Base-by-base conservation (phyloP, 2,329 filamentous ascomycete species). In the Rhinocladiella similis region DNA sequence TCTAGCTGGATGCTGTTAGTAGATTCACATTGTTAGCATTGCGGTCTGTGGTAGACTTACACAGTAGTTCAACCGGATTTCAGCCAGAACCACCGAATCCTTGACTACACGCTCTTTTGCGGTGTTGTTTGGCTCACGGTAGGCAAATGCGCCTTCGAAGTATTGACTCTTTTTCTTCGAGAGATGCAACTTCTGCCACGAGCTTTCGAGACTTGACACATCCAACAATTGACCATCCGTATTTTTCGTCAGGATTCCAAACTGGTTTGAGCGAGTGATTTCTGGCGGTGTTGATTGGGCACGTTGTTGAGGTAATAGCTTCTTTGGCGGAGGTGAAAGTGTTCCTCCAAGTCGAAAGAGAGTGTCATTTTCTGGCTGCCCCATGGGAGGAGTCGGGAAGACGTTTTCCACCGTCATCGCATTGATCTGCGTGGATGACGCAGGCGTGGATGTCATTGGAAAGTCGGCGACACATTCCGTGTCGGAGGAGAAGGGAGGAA, bases 11-110 rank as follows among this genome's bases (percentile, higher is more conserved):
- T 9, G 10, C 3, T 12, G 29, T 33, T 12, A 33, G 29, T 12
- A 7, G 29, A 7, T 12, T 33, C 29, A 3, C 7, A 33, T 33
- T 7, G 29, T 2, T 9, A 33, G 29, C 10, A 18, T 9, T 10
- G 10, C 6, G 10, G 7, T 25, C 22, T 33, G 3, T 33, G 29
- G 29, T 7, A 12, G 10, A 33, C 29, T 12, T 72, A 88, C 85
- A 64, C 83, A 82, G 38, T 83, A 80, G 62, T 87, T 89, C 4
- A 84, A 84, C 67, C 80, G 83, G 29, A 89, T 70, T 65, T 88
- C 86, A 22, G 81, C 83, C 60, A 86, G 73, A 43, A 90, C 79
- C 33, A 85, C 75, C 1, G 83, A 81, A 60, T 84, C 80, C 54
- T 78, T 76, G 5, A 73, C 73, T 12, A 84, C 69, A n/a, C 76